Conservation (phyloP, 148 eudicot species). For the Vaccinium darrowii region DNA sequence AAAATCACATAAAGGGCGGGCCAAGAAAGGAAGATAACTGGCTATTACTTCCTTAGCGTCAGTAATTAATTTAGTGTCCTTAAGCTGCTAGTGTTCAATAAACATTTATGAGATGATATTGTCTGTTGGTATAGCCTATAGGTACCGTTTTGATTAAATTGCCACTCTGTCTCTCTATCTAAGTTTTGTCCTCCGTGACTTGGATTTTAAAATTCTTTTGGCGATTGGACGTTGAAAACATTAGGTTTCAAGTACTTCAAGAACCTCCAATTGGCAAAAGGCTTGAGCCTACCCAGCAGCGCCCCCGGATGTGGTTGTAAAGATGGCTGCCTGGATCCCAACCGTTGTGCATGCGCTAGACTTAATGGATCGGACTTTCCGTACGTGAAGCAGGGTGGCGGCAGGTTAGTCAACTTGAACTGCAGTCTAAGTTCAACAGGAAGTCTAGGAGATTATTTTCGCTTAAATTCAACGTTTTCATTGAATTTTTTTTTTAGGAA, state of each 20-base stretch:
- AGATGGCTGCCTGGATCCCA: constrained; percentile 59
- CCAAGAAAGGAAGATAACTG: neutral
- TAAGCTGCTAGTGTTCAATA: neutral
- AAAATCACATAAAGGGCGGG: neutral
- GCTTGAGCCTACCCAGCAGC: constrained; percentile 43
- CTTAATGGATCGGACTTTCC: constrained; percentile 82
- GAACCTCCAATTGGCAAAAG: constrained; percentile 38
- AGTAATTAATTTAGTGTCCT: neutral
- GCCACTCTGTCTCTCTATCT: neutral
- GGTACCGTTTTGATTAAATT: neutral
- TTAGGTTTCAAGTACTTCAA: constrained; percentile 60
- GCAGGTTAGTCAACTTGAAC: constrained; percentile 46
- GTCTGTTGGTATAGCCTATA: neutral
- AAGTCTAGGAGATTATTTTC: neutral
- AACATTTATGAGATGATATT: neutral
- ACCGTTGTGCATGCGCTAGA: constrained; percentile 69
- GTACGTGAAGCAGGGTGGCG: constrained; percentile 77
- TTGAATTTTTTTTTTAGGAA: neutral
- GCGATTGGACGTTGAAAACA: constrained; percentile 9
- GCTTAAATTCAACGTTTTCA: neutral
- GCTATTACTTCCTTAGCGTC: neutral
- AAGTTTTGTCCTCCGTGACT: neutral
- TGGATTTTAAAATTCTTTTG: neutral
- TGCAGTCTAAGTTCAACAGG: neutral
- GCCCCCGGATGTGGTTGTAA: constrained; percentile 62